Percentiles rank a stretch among this genome's conserved stretches.
Conservation (phyloP, 2,329 filamentous ascomycete species). For the Alternaria metachromatica region DNA sequence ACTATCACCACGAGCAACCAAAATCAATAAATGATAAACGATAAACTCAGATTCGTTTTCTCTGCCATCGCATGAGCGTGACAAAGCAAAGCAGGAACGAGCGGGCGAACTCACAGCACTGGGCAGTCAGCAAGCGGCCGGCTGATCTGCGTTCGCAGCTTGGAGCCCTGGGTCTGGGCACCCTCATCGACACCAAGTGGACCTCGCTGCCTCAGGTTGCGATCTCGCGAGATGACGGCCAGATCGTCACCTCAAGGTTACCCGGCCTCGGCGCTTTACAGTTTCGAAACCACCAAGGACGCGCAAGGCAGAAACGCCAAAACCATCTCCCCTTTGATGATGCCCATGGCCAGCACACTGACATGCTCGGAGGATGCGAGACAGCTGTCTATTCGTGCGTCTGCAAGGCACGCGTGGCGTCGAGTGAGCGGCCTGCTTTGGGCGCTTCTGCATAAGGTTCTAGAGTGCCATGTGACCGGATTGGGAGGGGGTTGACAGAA, state of each 20-base stretch:
- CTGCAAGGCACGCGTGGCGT: constrained; percentile 15
- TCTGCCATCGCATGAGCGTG: background rate
- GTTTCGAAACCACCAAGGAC: constrained; percentile 19
- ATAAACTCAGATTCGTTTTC: background rate
- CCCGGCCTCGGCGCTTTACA: constrained; percentile 5
- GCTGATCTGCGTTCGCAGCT: constrained; percentile 20
- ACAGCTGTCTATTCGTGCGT: constrained; percentile 14
- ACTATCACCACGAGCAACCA: background rate
- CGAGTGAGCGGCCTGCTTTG: constrained; percentile 13
- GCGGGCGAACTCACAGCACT: background rate
- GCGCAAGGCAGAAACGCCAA: constrained; percentile 5
- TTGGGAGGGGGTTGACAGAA: constrained; percentile 5
- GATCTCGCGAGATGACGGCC: constrained; percentile 13
- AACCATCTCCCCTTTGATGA: background rate
- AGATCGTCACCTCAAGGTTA: constrained; percentile 2
- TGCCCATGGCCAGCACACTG: background rate
- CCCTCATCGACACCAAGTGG: constrained; percentile 13
- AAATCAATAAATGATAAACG: background rate
- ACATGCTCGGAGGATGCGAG: background rate
- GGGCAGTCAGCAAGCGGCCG: constrained; percentile 6
- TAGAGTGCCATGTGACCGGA: constrained; percentile 7
- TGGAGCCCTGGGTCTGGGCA: constrained; percentile 1
- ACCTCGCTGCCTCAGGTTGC: constrained; percentile 10
- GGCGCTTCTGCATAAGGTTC: constrained; percentile 3
- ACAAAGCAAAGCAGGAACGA: background rate